These are phyloP conservation scores for Onygenales sp. DNA, from an alignment of 2,329 filamentous ascomycete genomes.

Conservation along the genomic window DNA sequence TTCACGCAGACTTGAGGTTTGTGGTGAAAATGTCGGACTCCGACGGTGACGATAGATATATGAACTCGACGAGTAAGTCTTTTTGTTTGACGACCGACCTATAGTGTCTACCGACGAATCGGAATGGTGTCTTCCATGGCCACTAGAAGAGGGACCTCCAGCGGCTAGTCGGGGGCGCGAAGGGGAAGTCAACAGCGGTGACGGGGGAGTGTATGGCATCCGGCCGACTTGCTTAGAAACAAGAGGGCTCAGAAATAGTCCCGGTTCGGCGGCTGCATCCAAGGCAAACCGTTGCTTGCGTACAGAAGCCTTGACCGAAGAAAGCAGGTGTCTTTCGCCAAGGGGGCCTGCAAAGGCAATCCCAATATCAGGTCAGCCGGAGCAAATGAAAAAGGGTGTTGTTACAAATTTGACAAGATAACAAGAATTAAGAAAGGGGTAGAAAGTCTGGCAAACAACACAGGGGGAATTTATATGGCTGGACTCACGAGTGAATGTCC, in stretches of 20 bases:
- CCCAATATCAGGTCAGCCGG: too few relatives aligned
- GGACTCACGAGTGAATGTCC: too few relatives aligned
- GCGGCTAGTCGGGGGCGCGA: slow-evolving; percentile 42
- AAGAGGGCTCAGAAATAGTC: slow-evolving; percentile 1
- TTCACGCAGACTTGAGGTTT: slow-evolving; percentile 20
- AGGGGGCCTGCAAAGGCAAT: not conserved
- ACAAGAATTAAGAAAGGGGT: not conserved
- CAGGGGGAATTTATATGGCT: too few relatives aligned
- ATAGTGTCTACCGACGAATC: slow-evolving; percentile 8
- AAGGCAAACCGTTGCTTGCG: not conserved
- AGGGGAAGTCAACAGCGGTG: slow-evolving; percentile 48
- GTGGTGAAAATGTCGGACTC: slow-evolving; percentile 42
- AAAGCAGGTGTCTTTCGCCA: not conserved
- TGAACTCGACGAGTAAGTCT: slow-evolving; percentile 49
- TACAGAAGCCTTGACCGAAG: not conserved
- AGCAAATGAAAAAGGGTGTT: not conserved
- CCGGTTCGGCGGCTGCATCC: not conserved
- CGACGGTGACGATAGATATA: slow-evolving; percentile 55
- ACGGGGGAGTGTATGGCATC: slow-evolving; percentile 43
- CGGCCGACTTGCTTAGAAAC: slow-evolving; percentile 23
- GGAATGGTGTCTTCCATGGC: slow-evolving; percentile 11
- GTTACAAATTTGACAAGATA: not conserved
- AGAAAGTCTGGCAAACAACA: too few relatives aligned
- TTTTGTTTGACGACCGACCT: slow-evolving; percentile 33
- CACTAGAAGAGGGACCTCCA: slow-evolving; percentile 19